A percentile compares a stretch with the other conserved stretches of the same genome.
phyloP scores from a whole-genome alignment of 352 stramenopile genomes.

The Phytopythium litorale region DNA sequence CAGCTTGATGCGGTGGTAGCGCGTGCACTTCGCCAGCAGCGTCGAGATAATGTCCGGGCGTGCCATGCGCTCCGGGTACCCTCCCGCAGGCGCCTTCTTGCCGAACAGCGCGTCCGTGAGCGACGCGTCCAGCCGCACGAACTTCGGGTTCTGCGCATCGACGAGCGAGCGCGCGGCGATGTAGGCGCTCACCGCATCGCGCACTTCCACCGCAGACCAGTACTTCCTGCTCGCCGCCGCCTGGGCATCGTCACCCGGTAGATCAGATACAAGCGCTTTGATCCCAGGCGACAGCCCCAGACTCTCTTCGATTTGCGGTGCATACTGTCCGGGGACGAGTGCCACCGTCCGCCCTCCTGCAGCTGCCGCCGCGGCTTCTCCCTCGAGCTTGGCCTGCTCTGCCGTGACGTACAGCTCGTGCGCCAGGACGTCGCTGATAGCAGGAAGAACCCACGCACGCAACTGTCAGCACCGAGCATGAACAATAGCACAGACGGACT shows the following conservation, averaged over 20 bases:
- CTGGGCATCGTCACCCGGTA: slow-evolving; percentile 15
- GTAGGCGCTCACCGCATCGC: slow-evolving; percentile 57
- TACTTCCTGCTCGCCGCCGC: slow-evolving; percentile 31
- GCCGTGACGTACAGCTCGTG: slow-evolving; percentile 52
- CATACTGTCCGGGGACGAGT: slow-evolving; percentile 57
- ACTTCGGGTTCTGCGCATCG: slow-evolving; percentile 60
- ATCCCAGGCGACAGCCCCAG: slow-evolving; percentile 52
- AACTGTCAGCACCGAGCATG: neutral
- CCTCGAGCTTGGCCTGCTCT: slow-evolving; percentile 45
- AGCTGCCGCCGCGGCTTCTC: slow-evolving; percentile 33
- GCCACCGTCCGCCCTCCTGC: slow-evolving; percentile 25
- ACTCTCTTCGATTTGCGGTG: slow-evolving; percentile 63
- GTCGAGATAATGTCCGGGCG: slow-evolving; percentile 50
- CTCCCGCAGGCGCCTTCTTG: slow-evolving; percentile 51
- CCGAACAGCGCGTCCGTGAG: slow-evolving; percentile 74
- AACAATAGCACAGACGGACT: neutral
- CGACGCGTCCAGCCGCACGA: slow-evolving; percentile 52
- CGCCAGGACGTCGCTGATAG: slow-evolving; percentile 44
- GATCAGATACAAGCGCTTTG: slow-evolving; percentile 42
- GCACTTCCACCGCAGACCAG: slow-evolving; percentile 46
- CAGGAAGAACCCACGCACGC: neutral
- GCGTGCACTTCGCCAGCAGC: slow-evolving; percentile 59
- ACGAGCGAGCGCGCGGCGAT: slow-evolving; percentile 53
- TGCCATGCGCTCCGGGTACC: slow-evolving; percentile 56
- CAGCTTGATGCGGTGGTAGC: slow-evolving; percentile 65